A percentile compares a stretch with the other conserved stretches of the same genome.
These are phyloP conservation scores for Adenanthera pavonina DNA, from an alignment of 306 rosid genomes.

Conservation along the genomic window DNA sequence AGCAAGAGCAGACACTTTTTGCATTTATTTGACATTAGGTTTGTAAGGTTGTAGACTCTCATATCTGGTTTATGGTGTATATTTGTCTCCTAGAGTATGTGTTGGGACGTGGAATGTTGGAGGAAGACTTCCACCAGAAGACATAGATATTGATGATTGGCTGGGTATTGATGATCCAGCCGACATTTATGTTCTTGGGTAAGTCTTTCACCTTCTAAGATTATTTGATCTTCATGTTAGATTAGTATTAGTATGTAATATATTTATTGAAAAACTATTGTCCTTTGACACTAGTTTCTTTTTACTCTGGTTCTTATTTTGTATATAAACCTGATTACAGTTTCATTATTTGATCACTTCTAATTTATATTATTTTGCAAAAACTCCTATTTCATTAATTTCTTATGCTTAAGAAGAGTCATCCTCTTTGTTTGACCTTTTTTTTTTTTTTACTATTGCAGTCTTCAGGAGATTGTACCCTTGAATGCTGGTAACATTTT, in stretches of 20 bases:
- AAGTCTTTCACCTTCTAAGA: constrained; percentile 38
- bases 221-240: constrained; percentile 1
- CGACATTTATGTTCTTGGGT: constrained; percentile 97
- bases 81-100: constrained; percentile 65
- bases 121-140: constrained; percentile 89
- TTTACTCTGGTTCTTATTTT: constrained; percentile 2
- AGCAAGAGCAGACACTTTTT: constrained; percentile 25
- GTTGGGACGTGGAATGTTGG: constrained; percentile 97
- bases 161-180: constrained; percentile 80
- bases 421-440: constrained; percentile 33
- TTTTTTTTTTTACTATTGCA: constrained; percentile 46
- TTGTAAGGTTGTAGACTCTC: constrained; percentile 34
- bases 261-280: neutral
- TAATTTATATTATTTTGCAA: constrained; percentile 12
- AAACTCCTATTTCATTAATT: constrained; percentile 25
- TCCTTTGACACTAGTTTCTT: neutral
- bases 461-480: constrained; percentile 99
- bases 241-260: constrained; percentile 1
- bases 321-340: neutral
- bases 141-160: constrained; percentile 93
- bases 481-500: constrained; percentile 89
- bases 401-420: constrained; percentile 21
- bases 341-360: constrained; percentile 17
- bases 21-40: constrained; percentile 29
- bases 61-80: constrained; percentile 39